phyloP scores from a whole-genome alignment of 768 basidiomycete genomes.

The Lentinula edodes region DNA sequence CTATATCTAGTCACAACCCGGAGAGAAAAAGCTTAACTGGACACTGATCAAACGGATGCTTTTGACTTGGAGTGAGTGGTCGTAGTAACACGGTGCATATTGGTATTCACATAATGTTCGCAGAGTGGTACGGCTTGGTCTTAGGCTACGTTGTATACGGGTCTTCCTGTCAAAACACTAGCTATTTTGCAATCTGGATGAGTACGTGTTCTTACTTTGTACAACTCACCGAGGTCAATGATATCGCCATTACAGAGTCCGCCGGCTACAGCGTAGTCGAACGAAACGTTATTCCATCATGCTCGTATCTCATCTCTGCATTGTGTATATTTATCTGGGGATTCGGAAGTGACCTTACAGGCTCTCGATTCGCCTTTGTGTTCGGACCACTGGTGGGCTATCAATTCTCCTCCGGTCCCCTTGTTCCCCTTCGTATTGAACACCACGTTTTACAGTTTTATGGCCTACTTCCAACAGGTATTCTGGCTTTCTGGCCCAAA shows the following conservation, averaged over 20 bases:
- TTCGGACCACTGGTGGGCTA: slow-evolving; percentile 16
- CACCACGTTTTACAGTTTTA: neutral
- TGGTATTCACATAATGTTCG: neutral
- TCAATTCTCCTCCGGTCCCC: neutral
- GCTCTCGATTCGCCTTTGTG: slow-evolving; percentile 18
- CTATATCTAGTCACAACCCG: slow-evolving; percentile 9
- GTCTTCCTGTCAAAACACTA: slow-evolving; percentile 14
- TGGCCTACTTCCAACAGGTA: slow-evolving; percentile 11
- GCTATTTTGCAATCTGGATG: slow-evolving; percentile 20
- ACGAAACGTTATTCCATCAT: slow-evolving; percentile 20
- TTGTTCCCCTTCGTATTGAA: too few species aligned
- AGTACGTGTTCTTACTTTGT: slow-evolving; percentile 7
- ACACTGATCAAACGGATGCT: slow-evolving; percentile 16
- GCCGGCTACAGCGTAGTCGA: slow-evolving; percentile 15
- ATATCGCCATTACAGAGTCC: slow-evolving; percentile 9
- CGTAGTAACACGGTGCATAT: neutral
- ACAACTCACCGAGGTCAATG: neutral
- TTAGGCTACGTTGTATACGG: slow-evolving; percentile 21
- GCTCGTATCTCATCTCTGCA: slow-evolving; percentile 17
- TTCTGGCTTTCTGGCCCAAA: slow-evolving; percentile 18
- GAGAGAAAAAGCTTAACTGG: slow-evolving; percentile 12
- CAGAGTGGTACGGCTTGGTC: slow-evolving; percentile 20
- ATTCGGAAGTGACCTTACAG: slow-evolving; percentile 18
- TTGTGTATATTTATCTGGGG: slow-evolving; percentile 20
- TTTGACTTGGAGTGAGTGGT: slow-evolving; percentile 15